Evolutionary conservation across 768 basidiomycete species (phyloP).

Genomic region (Mycena latifolia): DNA sequence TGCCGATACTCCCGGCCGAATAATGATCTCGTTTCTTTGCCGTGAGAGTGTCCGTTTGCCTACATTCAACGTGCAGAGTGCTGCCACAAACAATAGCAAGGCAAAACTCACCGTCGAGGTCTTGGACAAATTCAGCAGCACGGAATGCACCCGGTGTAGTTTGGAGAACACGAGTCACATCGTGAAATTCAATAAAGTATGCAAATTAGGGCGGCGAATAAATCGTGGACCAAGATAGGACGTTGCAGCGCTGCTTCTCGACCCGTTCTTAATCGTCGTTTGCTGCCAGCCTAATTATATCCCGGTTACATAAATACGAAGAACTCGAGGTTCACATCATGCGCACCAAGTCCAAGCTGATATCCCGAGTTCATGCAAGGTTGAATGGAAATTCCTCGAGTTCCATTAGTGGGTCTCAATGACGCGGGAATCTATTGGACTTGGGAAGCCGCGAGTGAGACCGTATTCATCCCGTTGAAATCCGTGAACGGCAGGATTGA

Average conservation of each 20-base stretch:
- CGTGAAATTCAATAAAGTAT: conserved; percentile 31
- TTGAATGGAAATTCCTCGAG: conserved; percentile 33
- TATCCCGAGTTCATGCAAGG: conserved; percentile 32
- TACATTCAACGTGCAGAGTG: neutral
- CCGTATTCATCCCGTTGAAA: conserved; percentile 37
- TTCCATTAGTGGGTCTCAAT: conserved; percentile 40
- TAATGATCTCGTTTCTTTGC: conserved; percentile 46
- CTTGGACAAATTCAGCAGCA: neutral
- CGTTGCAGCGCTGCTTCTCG: neutral
- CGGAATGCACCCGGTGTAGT: conserved; percentile 18
- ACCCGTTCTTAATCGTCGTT: neutral
- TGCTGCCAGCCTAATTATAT: conserved; percentile 34
- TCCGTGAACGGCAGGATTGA: conserved; percentile 42
- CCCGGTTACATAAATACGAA: neutral
- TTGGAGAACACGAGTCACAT: conserved; percentile 38
- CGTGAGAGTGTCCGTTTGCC: conserved; percentile 28
- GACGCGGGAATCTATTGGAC: conserved; percentile 37
- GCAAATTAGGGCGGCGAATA: neutral
- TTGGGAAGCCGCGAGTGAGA: conserved; percentile 39
- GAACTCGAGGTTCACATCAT: neutral
- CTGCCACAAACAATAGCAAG: neutral
- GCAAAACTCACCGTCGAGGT: neutral
- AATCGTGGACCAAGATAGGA: neutral
- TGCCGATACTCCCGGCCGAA: conserved; percentile 46
- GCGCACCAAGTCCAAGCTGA: conserved; percentile 31